Conservation (phyloP, 2,329 filamentous ascomycete genomes). For the Stachybotrys chartarum region DNA sequence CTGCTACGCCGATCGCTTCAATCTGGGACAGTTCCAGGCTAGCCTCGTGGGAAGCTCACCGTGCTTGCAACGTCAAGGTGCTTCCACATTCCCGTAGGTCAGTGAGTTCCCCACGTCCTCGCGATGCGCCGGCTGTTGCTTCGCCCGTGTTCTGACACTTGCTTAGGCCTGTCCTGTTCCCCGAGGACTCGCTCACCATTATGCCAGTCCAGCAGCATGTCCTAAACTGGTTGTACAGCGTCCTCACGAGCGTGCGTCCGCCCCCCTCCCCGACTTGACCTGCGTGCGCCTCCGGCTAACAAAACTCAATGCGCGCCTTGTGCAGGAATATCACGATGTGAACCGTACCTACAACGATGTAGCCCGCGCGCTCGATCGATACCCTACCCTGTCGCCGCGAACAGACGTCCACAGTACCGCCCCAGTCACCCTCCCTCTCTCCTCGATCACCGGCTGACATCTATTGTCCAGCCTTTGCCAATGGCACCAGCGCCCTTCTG, state of each 20-base stretch:
- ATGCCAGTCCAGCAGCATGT: slow-evolving; percentile 81
- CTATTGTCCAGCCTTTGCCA: slow-evolving; percentile 64
- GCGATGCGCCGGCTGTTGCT: not conserved
- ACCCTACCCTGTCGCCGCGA: slow-evolving; percentile 71
- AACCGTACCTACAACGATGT: slow-evolving; percentile 91
- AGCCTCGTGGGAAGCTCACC: not conserved
- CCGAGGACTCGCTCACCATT: slow-evolving; percentile 1
- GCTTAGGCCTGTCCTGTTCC: not conserved
- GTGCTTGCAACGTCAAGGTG: not conserved
- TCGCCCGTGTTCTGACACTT: not conserved
- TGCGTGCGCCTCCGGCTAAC: slow-evolving; percentile 3
- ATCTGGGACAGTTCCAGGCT: not conserved
- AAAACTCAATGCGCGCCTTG: slow-evolving; percentile 2
- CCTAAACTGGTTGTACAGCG: slow-evolving; percentile 91
- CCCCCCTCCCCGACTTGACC: slow-evolving; percentile 1
- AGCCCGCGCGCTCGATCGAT: slow-evolving; percentile 71
- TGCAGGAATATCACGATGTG: slow-evolving; percentile 85
- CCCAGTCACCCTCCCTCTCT: slow-evolving; percentile 5
- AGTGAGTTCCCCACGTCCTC: not conserved
- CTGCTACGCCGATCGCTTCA: not conserved
- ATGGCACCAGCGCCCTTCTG: slow-evolving; percentile 78
- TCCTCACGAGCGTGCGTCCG: slow-evolving; percentile 63
- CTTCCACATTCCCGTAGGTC: not conserved
- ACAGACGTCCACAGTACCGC: slow-evolving; percentile 87
- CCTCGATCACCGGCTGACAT: slow-evolving; percentile 5